Percentiles rank a stretch among this genome's conserved stretches.
Conservation (phyloP, 208 protist species). For the Leptomonas pyrrhocoris region DNA sequence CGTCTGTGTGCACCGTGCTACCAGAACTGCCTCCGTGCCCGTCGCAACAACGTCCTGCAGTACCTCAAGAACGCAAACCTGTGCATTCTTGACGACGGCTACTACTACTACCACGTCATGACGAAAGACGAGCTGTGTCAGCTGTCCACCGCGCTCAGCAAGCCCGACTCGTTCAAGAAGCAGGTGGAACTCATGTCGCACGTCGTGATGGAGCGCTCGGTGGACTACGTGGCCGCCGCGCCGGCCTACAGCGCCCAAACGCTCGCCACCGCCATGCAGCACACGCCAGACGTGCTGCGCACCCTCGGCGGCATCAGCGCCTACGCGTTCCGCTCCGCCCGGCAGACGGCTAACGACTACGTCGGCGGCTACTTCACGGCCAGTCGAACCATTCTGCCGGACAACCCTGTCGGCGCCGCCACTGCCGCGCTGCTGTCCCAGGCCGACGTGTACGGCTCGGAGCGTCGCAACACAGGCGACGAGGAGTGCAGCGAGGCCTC, state of each 20-base stretch:
- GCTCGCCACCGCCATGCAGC: slow-evolving; percentile 32
- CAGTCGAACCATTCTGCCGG: slow-evolving; percentile 28
- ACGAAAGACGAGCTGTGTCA: slow-evolving; percentile 44
- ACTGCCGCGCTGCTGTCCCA: neutral
- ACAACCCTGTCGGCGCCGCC: slow-evolving; percentile 12
- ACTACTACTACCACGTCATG: slow-evolving; percentile 66
- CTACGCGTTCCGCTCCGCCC: slow-evolving; percentile 33
- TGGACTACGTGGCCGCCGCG: slow-evolving; percentile 36
- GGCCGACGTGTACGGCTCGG: neutral
- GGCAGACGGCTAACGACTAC: slow-evolving; percentile 37
- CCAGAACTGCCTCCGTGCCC: slow-evolving; percentile 57
- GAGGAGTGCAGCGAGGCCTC: slow-evolving; percentile 29
- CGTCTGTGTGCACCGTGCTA: slow-evolving; percentile 67
- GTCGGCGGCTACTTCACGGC: slow-evolving; percentile 27
- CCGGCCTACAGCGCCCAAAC: slow-evolving; percentile 33
- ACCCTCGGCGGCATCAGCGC: slow-evolving; percentile 35
- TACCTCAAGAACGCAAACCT: slow-evolving; percentile 50
- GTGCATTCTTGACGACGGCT: slow-evolving; percentile 61
- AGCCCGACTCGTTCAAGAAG: slow-evolving; percentile 51
- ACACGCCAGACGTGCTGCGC: slow-evolving; percentile 37
- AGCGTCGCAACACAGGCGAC: neutral
- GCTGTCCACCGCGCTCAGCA: slow-evolving; percentile 44
- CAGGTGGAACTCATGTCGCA: slow-evolving; percentile 54
- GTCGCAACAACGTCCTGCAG: slow-evolving; percentile 39
- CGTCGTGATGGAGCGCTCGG: slow-evolving; percentile 49